These are phyloP conservation scores for Podila clonocystis DNA, from an alignment of 192 early-diverging fungal genomes.

Conservation along the genomic window DNA sequence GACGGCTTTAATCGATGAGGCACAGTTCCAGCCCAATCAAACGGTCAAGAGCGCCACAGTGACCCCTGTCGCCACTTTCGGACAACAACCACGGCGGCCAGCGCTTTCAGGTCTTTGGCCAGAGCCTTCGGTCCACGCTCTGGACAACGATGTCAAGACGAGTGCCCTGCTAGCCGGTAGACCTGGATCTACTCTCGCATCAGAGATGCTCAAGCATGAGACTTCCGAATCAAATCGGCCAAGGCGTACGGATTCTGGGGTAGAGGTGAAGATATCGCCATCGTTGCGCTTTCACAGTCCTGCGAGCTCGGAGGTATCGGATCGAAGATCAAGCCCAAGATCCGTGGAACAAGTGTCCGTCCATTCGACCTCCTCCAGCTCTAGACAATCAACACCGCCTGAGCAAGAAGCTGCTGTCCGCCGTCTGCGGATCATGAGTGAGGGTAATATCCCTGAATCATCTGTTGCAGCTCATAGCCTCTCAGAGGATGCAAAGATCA, in stretches of 20 bases:
- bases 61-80: neutral
- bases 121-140: neutral
- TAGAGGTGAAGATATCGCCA: conserved; percentile 29
- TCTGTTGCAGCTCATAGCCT: too few relatives aligned
- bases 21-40: conserved; percentile 11
- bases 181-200: neutral
- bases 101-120: conserved; percentile 15
- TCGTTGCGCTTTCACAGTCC: conserved; percentile 5
- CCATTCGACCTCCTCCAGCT: neutral
- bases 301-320: neutral
- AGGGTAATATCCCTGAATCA: neutral
- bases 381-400: neutral
- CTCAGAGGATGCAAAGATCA: neutral
- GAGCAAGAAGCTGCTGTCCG: neutral
- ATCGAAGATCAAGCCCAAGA: neutral
- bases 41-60: neutral
- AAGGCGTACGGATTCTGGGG: conserved; percentile 37
- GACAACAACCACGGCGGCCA: conserved; percentile 21
- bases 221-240: conserved; percentile 26
- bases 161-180: too few relatives aligned
- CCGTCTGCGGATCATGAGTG: neutral
- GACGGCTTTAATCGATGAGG: conserved; percentile 34
- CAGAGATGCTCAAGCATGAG: neutral
- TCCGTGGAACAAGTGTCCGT: conserved; percentile 1
- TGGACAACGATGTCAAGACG: too few relatives aligned